phyloP scores from a whole-genome alignment of 257 asterid genomes.

The Solanum medicagineum region DNA sequence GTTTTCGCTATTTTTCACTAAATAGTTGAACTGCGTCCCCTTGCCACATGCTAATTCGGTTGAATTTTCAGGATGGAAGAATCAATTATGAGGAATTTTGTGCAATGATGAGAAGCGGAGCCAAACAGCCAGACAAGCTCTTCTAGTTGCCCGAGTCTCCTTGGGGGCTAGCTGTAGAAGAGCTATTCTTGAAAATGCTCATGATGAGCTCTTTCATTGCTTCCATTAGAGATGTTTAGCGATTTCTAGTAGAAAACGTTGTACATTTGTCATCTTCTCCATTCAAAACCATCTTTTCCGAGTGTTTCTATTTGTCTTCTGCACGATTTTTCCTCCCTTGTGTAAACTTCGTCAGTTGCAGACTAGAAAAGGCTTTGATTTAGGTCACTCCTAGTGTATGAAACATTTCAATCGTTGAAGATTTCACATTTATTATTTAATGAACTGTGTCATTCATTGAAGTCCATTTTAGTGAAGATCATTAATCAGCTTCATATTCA shows the following conservation, averaged over 20 bases:
- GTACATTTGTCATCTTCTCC: neutral
- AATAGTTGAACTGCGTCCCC: neutral
- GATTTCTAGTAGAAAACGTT: neutral
- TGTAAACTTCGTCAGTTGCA: neutral
- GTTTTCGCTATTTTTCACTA: neutral
- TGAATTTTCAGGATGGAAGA: slow-evolving; percentile 61
- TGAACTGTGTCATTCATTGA: neutral
- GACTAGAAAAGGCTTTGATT: neutral
- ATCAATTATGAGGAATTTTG: slow-evolving; percentile 81
- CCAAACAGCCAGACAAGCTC: slow-evolving; percentile 33
- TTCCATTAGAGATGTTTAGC: neutral
- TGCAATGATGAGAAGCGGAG: slow-evolving; percentile 82
- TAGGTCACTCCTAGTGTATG: neutral
- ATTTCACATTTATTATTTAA: neutral
- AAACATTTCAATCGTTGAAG: neutral
- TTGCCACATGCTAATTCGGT: neutral
- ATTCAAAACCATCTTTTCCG: neutral
- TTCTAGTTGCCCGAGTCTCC: slow-evolving; percentile 13
- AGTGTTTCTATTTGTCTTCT: neutral
- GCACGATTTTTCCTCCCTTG: neutral
- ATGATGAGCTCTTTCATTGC: neutral
- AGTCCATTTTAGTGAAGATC: neutral
- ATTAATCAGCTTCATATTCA: neutral
- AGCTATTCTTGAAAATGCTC: neutral
- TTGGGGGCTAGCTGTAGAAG: neutral